Conservation (phyloP, 495 filamentous ascomycete genomes). For the Podospora comata region DNA sequence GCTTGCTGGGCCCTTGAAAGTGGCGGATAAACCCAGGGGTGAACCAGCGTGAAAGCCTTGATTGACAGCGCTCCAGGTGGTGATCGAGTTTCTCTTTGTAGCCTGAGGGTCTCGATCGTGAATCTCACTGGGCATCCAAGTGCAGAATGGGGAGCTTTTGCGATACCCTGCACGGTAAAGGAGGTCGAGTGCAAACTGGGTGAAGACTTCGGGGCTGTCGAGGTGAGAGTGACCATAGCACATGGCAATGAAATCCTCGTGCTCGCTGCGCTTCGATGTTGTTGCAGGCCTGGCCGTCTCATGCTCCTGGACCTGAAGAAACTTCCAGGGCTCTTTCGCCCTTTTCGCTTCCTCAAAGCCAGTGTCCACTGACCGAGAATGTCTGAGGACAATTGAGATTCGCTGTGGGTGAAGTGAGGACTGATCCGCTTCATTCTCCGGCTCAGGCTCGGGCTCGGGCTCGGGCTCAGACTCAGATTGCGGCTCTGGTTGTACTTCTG, state of each 20-base stretch:
- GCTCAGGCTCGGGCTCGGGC: background rate
- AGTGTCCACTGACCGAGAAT: background rate
- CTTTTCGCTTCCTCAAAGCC: background rate
- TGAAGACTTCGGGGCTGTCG: background rate
- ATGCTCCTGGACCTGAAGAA: background rate
- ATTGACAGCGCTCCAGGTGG: background rate
- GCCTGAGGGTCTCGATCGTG: background rate
- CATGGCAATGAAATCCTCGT: background rate
- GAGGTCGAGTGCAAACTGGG: background rate
- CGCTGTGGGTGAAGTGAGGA: background rate
- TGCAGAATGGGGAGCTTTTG: background rate
- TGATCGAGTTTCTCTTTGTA: background rate
- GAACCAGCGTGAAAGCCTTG: background rate
- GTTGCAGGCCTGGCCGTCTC: background rate
- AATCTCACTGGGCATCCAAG: background rate
- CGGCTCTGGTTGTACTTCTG: background rate
- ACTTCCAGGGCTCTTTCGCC: background rate
- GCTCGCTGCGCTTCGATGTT: background rate
- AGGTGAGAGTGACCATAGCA: background rate
- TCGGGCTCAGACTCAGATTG: background rate
- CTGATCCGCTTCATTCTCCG: background rate
- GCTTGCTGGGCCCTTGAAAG: background rate
- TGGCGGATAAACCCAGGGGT: background rate
- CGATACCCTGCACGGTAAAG: background rate
- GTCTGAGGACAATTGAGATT: background rate